These are phyloP conservation scores for Lentinula novae-zelandiae DNA, from an alignment of 1,284 basidiomycete genomes.

Conservation along the genomic window DNA sequence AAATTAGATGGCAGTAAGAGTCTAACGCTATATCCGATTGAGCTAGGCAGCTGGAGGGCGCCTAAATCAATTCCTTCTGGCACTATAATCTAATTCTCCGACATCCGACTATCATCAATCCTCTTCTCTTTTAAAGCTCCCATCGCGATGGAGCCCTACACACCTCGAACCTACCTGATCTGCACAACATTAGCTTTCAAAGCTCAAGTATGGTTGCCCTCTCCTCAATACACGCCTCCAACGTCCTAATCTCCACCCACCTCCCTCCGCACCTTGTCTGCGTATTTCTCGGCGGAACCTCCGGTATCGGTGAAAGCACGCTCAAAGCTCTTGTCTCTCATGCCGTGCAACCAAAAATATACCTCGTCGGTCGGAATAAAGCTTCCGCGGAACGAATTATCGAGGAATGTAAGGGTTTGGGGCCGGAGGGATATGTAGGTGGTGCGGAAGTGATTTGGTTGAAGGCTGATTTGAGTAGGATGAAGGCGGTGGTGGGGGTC, in stretches of 20 bases:
- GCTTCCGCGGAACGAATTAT: neutral
- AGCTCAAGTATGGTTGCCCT: neutral
- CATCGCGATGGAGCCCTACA: neutral
- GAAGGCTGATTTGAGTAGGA: neutral
- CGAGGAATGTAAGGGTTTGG: neutral
- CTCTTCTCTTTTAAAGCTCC: neutral
- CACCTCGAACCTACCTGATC: no score
- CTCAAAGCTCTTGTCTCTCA: neutral
- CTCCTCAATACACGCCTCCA: neutral
- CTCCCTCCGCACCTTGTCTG: neutral
- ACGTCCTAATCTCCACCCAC: neutral
- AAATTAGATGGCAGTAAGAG: no score
- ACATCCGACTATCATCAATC: neutral
- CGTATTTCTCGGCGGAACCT: neutral
- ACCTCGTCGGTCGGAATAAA: neutral
- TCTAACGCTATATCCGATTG: no score
- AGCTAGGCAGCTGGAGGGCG: no score
- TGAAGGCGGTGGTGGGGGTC: neutral
- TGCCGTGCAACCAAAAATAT: neutral
- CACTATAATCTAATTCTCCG: neutral
- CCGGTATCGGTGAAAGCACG: neutral
- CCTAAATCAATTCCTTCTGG: neutral
- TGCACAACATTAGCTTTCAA: neutral
- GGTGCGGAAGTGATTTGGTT: neutral
- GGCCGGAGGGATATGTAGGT: neutral